Base-by-base conservation (phyloP, 495 filamentous ascomycete genomes). In the Daldinia bambusicola region DNA sequence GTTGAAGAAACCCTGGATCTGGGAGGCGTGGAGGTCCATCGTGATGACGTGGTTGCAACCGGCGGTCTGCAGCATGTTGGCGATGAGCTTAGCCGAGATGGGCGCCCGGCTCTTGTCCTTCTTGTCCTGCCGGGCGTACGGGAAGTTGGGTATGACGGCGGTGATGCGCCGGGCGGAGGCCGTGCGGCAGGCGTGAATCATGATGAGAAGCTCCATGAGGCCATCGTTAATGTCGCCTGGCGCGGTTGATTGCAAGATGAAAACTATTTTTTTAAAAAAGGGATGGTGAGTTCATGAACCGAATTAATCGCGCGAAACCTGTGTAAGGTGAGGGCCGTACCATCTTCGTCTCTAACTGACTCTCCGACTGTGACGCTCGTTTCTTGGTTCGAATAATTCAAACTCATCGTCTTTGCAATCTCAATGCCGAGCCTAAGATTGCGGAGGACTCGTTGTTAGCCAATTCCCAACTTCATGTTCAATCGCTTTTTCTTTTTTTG, bases 51-150 rank as follows among this genome's bases (percentile, higher is more conserved):
- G 91, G 77, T 93, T 93, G 75, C 84, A 88, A 58, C 95, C 95
- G 20, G 95, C 95, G 14, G 94, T 95, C 81, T 97, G 94, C 62
- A 99, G 84, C 94, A 98, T 98, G 79, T 98, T 99, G 31, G 95
- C 95, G 82, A 98, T 95, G 38, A 98, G 83, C 80, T 94, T 95
- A 18, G 95, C 95, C 52, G 91, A 93, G 71, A 93, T 94, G 13
- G 94, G 94, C 30, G 95, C 95, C 63, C 95, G 88, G 51, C 71
- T 76, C 84, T 97, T 97, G 81, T 98, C 95, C 81, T 99, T 99
- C 85, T 99, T 99, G 84, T 99, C 95, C 81, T 99, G 95, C 31
- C 95, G 92, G n/a, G 95, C 95, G 75, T 99, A 97, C 31, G 94
- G 95, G 83, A 97, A 99, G 82, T 99, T 98, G 66, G 95, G 95